Conservation (phyloP, 345 rosid genomes). For the Turnera subulata region DNA sequence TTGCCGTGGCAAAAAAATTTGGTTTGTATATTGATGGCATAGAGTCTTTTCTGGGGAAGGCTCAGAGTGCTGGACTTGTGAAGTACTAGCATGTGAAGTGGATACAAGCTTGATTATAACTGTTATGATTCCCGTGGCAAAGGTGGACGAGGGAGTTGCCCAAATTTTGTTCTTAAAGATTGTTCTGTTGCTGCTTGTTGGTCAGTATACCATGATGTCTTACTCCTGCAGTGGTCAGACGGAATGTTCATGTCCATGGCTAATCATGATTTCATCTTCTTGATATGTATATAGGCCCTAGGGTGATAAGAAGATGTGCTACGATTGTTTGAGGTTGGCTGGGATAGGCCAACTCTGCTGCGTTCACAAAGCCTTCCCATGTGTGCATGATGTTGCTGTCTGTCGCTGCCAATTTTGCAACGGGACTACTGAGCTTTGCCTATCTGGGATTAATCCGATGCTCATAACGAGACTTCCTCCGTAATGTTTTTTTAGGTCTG, state of each 20-base stretch:
- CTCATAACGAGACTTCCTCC: no score
- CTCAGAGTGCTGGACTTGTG: conserved; percentile 49
- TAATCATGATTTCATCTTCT: background rate
- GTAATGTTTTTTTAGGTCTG: no score
- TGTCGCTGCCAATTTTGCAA: no score
- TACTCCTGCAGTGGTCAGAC: background rate
- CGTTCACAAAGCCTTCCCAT: no score
- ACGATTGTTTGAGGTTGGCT: no score
- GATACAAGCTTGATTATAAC: no score
- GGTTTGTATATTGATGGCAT: conserved; percentile 47
- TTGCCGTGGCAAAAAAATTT: conserved; percentile 71
- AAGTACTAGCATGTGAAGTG: conserved; percentile 42
- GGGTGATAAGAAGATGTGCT: no score
- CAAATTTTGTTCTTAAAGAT: conserved; percentile 5
- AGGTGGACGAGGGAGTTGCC: background rate
- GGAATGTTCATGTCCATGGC: background rate
- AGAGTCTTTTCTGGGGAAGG: conserved; percentile 65
- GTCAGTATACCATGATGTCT: conserved; percentile 12
- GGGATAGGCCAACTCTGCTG: no score
- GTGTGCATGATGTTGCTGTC: no score
- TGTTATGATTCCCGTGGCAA: background rate
- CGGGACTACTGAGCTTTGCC: no score
- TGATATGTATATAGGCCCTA: no score
- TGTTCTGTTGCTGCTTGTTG: conserved; percentile 2
- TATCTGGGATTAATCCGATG: no score